Conservation (phyloP, 768 basidiomycete species). For the Pisolithus orientalis region DNA sequence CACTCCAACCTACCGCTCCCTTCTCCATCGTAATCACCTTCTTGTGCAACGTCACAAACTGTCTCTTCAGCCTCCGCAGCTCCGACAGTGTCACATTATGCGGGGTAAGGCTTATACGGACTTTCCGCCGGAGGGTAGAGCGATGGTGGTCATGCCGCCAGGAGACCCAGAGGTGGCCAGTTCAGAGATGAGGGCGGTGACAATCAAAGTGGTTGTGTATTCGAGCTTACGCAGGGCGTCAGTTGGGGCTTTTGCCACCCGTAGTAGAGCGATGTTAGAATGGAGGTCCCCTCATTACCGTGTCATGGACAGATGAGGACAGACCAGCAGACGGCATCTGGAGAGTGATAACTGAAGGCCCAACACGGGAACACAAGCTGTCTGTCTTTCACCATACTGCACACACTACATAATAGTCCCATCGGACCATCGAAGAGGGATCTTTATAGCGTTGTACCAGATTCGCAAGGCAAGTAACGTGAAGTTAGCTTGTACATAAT, state of each 20-base stretch:
- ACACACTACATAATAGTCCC: slow-evolving; percentile 94
- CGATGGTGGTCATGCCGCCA: slow-evolving; percentile 45
- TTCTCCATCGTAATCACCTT: slow-evolving; percentile 47
- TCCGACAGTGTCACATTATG: slow-evolving; percentile 78
- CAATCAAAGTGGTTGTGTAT: slow-evolving; percentile 59
- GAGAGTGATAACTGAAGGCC: slow-evolving; percentile 81
- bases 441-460: slow-evolving; percentile 63
- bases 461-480: slow-evolving; percentile 7
- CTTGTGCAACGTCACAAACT: no score
- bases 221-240: slow-evolving; percentile 87
- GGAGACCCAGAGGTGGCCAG: slow-evolving; percentile 44
- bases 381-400: slow-evolving; percentile 69
- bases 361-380: slow-evolving; percentile 51
- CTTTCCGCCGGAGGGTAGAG: slow-evolving; percentile 30
- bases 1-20: slow-evolving; percentile 71
- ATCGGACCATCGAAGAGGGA: slow-evolving; percentile 67
- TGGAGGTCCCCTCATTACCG: slow-evolving; percentile 6
- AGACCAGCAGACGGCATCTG: slow-evolving; percentile 68
- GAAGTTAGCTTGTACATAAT: not conserved
- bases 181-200: slow-evolving; percentile 64
- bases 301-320: slow-evolving; percentile 53
- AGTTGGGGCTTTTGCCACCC: slow-evolving; percentile 82
- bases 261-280: not conserved
- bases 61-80: slow-evolving; percentile 7
- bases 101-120: slow-evolving; percentile 56